Conservation (phyloP, 2,329 filamentous ascomycete genomes). For the Colletotrichum chrysophilum region DNA sequence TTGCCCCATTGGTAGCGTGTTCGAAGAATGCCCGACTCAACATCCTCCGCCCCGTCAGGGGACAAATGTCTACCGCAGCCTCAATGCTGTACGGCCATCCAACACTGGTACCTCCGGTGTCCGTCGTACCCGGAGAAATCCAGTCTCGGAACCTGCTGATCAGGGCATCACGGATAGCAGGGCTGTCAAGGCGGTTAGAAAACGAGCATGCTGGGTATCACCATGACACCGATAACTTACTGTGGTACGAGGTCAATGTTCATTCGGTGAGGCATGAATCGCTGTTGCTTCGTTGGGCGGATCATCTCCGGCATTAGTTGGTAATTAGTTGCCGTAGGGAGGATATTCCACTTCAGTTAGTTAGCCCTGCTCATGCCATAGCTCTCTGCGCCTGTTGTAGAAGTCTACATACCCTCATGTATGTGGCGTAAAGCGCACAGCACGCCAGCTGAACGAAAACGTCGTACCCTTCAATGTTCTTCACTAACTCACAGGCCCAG, state of each 20-base stretch:
- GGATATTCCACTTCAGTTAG: neutral
- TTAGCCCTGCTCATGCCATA: neutral
- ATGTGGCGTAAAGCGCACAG: neutral
- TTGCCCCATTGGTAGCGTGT: constrained; percentile 2
- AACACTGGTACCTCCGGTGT: constrained; percentile 5
- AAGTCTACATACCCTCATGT: neutral
- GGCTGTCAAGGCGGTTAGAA: neutral
- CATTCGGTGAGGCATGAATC: constrained; percentile 9
- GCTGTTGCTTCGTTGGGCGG: neutral
- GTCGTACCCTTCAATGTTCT: constrained; percentile 5
- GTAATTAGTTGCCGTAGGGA: constrained; percentile 11
- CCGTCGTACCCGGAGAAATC: constrained; percentile 8
- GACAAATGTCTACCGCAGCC: constrained; percentile 7
- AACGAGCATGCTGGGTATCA: neutral
- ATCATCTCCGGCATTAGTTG: constrained; percentile 11
- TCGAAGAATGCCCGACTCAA: constrained; percentile 10
- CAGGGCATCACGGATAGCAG: constrained; percentile 7
- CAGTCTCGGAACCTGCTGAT: constrained; percentile 10
- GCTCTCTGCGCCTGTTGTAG: neutral
- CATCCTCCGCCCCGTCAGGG: neutral
- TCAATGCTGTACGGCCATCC: constrained; percentile 14
- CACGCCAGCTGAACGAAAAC: constrained; percentile 3
- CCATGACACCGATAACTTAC: neutral
- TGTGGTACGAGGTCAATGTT: constrained; percentile 13
- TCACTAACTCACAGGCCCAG: constrained; percentile 9